phyloP scores from a whole-genome alignment of 2,329 filamentous ascomycete species.

The Diplodia sapinea region DNA sequence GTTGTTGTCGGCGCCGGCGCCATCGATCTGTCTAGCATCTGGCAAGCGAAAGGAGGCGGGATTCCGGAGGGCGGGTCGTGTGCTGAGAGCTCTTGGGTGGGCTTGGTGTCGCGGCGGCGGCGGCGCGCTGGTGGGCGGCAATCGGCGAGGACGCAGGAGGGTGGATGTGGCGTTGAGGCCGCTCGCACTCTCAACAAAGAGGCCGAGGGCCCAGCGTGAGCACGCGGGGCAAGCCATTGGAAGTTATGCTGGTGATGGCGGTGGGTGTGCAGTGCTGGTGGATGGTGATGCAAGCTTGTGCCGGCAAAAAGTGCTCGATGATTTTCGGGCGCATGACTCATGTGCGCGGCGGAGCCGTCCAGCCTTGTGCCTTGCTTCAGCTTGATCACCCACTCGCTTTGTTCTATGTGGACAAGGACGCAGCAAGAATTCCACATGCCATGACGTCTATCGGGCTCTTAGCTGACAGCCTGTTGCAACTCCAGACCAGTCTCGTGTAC shows the following conservation, averaged over 20 bases:
- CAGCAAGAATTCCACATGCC: too few species aligned
- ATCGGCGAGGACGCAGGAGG: not conserved
- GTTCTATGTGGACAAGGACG: too few species aligned
- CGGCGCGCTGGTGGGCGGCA: not conserved
- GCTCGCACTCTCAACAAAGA: not conserved
- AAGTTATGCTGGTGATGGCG: not conserved
- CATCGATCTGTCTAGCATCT: not conserved
- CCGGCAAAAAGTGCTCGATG: constrained; percentile 1
- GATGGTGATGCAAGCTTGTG: not conserved
- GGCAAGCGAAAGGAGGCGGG: constrained; percentile 3
- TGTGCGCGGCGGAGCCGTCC: not conserved
- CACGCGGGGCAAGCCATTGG: constrained; percentile 19
- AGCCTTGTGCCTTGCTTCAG: not conserved
- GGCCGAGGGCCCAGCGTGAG: constrained; percentile 4
- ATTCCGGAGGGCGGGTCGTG: not conserved
- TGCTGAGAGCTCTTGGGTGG: constrained; percentile 6
- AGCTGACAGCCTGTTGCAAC: not conserved
- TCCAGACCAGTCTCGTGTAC: not conserved
- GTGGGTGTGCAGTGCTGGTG: not conserved
- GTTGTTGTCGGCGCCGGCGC: not conserved
- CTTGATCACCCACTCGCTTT: not conserved
- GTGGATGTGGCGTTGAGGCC: not conserved
- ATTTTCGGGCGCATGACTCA: constrained; percentile 27
- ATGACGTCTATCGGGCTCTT: not conserved
- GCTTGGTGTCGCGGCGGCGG: not conserved